These are phyloP conservation scores for Pseudogymnoascus sp. DNA, from an alignment of 2,329 filamentous ascomycete genomes.

Conservation along the genomic window DNA sequence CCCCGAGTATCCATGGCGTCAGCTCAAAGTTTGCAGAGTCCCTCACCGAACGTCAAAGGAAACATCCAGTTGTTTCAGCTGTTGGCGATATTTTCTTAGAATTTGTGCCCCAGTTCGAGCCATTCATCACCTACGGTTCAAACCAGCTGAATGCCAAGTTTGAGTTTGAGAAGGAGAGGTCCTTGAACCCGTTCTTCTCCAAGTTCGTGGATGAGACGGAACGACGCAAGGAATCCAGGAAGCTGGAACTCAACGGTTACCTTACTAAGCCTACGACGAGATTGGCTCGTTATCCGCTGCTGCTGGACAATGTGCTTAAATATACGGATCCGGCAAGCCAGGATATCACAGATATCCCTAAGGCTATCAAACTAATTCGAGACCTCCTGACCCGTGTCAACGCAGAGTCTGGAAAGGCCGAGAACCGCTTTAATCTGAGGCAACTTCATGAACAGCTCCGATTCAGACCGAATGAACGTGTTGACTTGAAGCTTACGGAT, in stretches of 20 bases:
- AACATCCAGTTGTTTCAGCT: conserved; percentile 77
- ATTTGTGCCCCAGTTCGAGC: conserved; percentile 84
- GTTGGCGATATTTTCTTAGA: conserved; percentile 93
- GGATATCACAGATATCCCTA: conserved; percentile 86
- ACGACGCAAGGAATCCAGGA: conserved; percentile 88
- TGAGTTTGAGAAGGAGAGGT: conserved; percentile 94
- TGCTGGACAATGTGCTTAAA: conserved; percentile 86
- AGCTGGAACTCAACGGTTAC: conserved; percentile 94
- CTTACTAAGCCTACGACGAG: conserved; percentile 95
- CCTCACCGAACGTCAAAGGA: conserved; percentile 85
- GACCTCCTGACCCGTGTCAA: conserved; percentile 85
- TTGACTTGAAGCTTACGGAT: conserved; percentile 90
- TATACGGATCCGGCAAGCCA: conserved; percentile 82
- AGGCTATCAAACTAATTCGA: conserved; percentile 77
- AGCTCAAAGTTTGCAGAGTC: conserved; percentile 81
- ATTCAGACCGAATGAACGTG: conserved; percentile 80
- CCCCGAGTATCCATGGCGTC: conserved; percentile 71
- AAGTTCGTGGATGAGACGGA: conserved; percentile 97
- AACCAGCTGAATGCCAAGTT: conserved; percentile 96
- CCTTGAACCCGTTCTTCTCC: conserved; percentile 72
- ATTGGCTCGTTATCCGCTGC: conserved; percentile 83
- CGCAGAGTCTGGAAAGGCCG: conserved; percentile 88
- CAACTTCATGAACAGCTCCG: conserved; percentile 86
- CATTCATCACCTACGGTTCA: conserved; percentile 92
- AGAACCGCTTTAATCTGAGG: conserved; percentile 94